phyloP scores from a whole-genome alignment of 2,329 filamentous ascomycete species.

The Cercospora brassicicola region DNA sequence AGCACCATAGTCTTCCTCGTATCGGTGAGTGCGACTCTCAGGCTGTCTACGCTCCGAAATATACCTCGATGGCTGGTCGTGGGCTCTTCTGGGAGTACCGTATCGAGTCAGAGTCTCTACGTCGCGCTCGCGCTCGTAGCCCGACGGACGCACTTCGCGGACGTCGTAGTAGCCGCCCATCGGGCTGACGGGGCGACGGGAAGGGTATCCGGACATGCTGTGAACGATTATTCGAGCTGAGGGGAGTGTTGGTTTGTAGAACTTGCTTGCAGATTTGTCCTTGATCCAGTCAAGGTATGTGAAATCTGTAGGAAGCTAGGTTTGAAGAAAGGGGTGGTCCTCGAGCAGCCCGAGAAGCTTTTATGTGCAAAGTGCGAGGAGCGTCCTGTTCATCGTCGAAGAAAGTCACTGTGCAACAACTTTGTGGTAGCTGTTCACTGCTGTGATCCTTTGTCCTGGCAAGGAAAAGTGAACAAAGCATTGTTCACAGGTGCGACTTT shows the following conservation, averaged over 20 bases:
- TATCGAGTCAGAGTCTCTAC: constrained; percentile 1
- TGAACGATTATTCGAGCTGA: neutral
- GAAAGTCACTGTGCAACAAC: neutral
- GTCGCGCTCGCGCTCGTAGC: neutral
- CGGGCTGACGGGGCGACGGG: constrained; percentile 3
- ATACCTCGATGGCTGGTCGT: neutral
- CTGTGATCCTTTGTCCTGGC: neutral
- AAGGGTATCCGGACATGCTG: constrained; percentile 7
- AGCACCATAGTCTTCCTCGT: constrained; percentile 4
- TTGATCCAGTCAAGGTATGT: neutral
- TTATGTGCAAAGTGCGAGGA: neutral
- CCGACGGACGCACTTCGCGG: neutral
- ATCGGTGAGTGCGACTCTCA: constrained; percentile 2
- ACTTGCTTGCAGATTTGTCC: neutral
- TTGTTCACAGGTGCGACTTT: neutral
- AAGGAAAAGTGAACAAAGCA: neutral
- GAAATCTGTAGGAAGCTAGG: neutral
- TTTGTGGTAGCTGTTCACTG: neutral
- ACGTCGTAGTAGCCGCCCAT: constrained; percentile 10
- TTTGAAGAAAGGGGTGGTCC: neutral
- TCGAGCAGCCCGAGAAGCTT: neutral
- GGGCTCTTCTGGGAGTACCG: neutral
- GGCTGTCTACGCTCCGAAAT: neutral
- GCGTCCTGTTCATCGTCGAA: neutral
- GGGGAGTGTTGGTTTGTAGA: neutral